Base-by-base conservation (phyloP, 2,329 filamentous ascomycete species). In the Ceratocystis ficicola region DNA sequence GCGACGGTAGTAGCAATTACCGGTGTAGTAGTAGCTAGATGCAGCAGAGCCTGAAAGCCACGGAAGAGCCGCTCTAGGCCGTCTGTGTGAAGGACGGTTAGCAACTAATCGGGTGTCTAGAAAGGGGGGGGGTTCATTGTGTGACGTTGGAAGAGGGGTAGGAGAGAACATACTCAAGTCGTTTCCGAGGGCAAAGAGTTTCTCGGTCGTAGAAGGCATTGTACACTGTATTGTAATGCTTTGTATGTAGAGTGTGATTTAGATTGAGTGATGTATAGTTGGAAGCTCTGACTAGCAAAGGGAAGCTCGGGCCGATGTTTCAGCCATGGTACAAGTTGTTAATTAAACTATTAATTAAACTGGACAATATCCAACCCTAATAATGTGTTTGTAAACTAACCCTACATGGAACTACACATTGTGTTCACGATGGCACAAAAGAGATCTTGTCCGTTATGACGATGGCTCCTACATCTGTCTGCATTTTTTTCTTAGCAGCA, bases 21-120 rank as follows among this genome's bases (percentile, higher is more conserved):
- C 4, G 80, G 74, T 67, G 77, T 80, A 12, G 76, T 76, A 20
- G 77, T 73, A 12, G 82, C 70, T 66, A 85, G 77, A 65, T 80
- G 76, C 68, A 78, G 73, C 36, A 78, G 63, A 57, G 81, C 73
- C 73, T 86, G 83, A 57, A 85, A 70, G 65, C 84, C 75, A 59
- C 85, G 82, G 69, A 87, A 76, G 64, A 79, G 77, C 67, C 84
- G 81, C 73, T 87, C 85, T 1, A 87, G 76, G 3, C 83, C 84
- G 70, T 78, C 84, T 84, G 69, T n/a, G 20, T 32, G 36, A 60
- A 25, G 41, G 59, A n/a, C 28, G 41, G 20, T 22, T 50, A 87
- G 84, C 1, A 86, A 15, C 36, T 15, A 12, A 12, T 15, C 3
- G 76, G 2, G 83, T 83, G 70, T 78, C 83, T 70, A 22, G n/a